Percentiles rank a stretch among this genome's conserved stretches.
These are phyloP conservation scores for Talaromyces sp. DNA, from an alignment of 2,329 filamentous ascomycete genomes.

Conservation along the genomic window DNA sequence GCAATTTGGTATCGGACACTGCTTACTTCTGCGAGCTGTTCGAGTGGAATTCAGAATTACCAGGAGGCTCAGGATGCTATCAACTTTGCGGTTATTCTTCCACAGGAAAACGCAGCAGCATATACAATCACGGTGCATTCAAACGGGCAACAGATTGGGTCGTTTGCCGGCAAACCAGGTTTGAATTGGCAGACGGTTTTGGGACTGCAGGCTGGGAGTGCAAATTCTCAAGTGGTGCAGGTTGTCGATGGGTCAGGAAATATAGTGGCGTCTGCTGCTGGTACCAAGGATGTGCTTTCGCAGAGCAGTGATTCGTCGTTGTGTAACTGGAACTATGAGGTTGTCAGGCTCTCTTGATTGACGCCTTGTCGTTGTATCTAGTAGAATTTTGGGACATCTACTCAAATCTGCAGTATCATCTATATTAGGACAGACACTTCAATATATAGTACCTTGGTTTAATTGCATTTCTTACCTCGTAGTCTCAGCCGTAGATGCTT, in stretches of 20 bases:
- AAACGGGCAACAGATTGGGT: slow-evolving; percentile 1
- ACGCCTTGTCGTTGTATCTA: neutral
- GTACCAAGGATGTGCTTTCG: slow-evolving; percentile 1
- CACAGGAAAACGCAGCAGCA: neutral
- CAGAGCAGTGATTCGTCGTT: slow-evolving; percentile 1
- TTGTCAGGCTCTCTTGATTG: slow-evolving; percentile 2
- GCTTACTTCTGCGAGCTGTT: slow-evolving; percentile 4
- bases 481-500: neutral
- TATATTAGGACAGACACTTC: neutral
- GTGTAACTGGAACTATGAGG: slow-evolving; percentile 8
- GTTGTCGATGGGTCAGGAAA: neutral
- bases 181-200: slow-evolving; percentile 4
- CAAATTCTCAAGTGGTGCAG: neutral
- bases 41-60: slow-evolving; percentile 2
- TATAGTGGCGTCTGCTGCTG: neutral
- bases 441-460: neutral
- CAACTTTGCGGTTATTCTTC: slow-evolving; percentile 6
- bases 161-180: neutral
- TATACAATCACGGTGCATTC: slow-evolving; percentile 7
- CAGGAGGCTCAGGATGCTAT: slow-evolving; percentile 1
- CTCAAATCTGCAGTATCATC: no score
- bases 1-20: slow-evolving; percentile 7
- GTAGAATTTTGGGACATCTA: neutral
- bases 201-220: neutral
- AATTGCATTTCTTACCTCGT: neutral